These are phyloP conservation scores for Fusarium mundagurra DNA, from an alignment of 2,329 filamentous ascomycete genomes.

Conservation along the genomic window DNA sequence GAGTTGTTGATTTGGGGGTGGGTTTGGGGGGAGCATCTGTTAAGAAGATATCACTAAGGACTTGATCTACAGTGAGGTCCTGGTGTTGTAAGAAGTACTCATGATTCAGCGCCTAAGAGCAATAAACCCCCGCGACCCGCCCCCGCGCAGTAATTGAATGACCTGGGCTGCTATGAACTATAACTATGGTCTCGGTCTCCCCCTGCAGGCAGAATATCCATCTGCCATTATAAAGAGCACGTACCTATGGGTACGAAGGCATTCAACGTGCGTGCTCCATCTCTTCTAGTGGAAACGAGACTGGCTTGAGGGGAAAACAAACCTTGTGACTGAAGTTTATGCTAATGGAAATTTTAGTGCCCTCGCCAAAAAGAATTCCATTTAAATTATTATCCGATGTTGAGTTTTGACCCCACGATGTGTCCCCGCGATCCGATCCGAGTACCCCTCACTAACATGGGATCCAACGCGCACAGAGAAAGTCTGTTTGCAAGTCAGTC, in stretches of 20 bases:
- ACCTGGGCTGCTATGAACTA: background rate
- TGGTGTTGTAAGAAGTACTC: background rate
- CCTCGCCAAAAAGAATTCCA: background rate
- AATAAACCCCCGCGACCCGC: constrained; percentile 11
- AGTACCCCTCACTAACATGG: constrained; percentile 17
- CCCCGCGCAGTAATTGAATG: constrained; percentile 16
- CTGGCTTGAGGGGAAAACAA: background rate
- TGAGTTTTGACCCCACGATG: constrained; percentile 18
- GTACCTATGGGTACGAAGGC: background rate
- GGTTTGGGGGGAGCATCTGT: constrained; percentile 14
- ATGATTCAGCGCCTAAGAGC: background rate
- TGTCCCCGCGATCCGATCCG: constrained; percentile 16
- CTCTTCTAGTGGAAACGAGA: background rate
- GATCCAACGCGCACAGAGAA: background rate
- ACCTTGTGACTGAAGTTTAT: background rate
- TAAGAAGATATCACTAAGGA: background rate
- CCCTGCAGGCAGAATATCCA: background rate
- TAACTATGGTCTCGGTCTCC: background rate
- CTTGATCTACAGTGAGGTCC: background rate
- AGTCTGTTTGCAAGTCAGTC: background rate
- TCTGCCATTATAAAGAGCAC: constrained; percentile 6
- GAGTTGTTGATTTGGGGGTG: constrained; percentile 29
- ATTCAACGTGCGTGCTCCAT: background rate
- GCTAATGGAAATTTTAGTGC: background rate
- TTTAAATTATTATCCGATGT: background rate